A percentile compares a stretch with the other conserved stretches of the same genome.
Conservation (phyloP, 2,329 filamentous ascomycete genomes). For the Cordyceps tenuipes region DNA sequence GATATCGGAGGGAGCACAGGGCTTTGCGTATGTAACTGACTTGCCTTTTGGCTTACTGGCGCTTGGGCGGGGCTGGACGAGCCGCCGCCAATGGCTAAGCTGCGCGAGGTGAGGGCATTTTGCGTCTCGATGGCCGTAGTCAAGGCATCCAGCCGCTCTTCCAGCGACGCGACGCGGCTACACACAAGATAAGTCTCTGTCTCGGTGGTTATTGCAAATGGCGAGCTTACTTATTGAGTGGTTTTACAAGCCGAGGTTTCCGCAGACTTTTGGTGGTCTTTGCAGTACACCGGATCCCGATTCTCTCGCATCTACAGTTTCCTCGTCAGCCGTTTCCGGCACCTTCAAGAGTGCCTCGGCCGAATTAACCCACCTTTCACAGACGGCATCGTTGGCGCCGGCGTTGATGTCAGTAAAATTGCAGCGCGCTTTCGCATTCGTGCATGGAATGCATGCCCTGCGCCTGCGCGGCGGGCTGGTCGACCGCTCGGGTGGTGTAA, state of each 20-base stretch:
- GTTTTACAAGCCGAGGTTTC: slow-evolving; percentile 24
- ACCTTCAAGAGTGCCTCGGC: too few relatives aligned
- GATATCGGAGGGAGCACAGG: slow-evolving; percentile 1
- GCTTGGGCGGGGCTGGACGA: background rate
- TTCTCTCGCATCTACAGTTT: slow-evolving; percentile 19
- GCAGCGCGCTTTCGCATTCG: slow-evolving; percentile 22
- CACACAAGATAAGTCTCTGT: background rate
- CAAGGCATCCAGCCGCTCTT: slow-evolving; percentile 18
- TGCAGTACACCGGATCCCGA: slow-evolving; percentile 21
- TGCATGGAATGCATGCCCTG: slow-evolving; percentile 24
- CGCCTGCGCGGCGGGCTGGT: slow-evolving; percentile 22
- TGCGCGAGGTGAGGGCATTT: slow-evolving; percentile 8
- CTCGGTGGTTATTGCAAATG: too few relatives aligned
- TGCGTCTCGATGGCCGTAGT: slow-evolving; percentile 12
- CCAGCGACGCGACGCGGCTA: slow-evolving; percentile 20
- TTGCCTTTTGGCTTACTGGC: background rate
- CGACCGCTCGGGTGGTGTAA: slow-evolving; percentile 11
- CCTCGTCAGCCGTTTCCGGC: background rate
- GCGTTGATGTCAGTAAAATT: slow-evolving; percentile 19
- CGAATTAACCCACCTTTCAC: slow-evolving; percentile 19
- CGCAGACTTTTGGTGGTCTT: slow-evolving; percentile 23
- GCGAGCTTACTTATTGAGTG: slow-evolving; percentile 19
- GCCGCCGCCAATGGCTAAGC: background rate
- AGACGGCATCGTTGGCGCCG: slow-evolving; percentile 16
- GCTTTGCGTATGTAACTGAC: background rate